Base-by-base conservation (phyloP, 495 filamentous ascomycete genomes). In the Aspergillus ostianus region DNA sequence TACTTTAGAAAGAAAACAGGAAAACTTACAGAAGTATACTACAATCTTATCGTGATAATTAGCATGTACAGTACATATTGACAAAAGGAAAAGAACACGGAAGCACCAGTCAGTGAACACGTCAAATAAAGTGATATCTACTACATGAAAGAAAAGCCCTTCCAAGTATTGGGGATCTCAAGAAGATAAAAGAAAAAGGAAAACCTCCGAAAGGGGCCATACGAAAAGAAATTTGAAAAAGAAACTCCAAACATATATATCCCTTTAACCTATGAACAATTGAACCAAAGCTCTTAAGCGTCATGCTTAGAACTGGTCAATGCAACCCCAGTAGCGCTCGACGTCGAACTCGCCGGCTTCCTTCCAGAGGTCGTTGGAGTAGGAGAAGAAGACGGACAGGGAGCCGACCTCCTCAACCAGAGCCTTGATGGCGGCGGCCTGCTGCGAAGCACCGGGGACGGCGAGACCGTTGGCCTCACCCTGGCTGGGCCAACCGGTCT, bases 401-500 rank as follows among this genome's bases (percentile, higher is more conserved):
- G 72, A 70, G 46, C 84, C 84, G 58, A 85, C 85, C 26, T 73
- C 65, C 58, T 76, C 66, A 60, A 78, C 64, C 63, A 97, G 91
- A 29, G 78, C 76, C 58, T 78, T 64, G 70, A 97, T 81, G 62
- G 93, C 93, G n/a, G 67, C 67, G 58, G 70, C 68, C 82, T 98
- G 93, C 77, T 94, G 74, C 15, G 62, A 10, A 1, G 45, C n/a
- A 56, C 89, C 85, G 50, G 92, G 84, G 62, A 88, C 75, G 32
- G 92, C 92, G 15, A 61, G 72, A 58, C 91, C 91, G 72, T 92
- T 92, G 70, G 82, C 61, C 17, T 71, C 58, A 68, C 93, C 92
- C 15, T 66, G 60, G 47, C 73, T 87, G 64, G 93, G 93, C 93
- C 93, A 98, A 67, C 93, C 93, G 41, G 89, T 90, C 85, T 98